Base-by-base conservation (phyloP, 106 monocot genomes). In the Agapanthus africanus region DNA sequence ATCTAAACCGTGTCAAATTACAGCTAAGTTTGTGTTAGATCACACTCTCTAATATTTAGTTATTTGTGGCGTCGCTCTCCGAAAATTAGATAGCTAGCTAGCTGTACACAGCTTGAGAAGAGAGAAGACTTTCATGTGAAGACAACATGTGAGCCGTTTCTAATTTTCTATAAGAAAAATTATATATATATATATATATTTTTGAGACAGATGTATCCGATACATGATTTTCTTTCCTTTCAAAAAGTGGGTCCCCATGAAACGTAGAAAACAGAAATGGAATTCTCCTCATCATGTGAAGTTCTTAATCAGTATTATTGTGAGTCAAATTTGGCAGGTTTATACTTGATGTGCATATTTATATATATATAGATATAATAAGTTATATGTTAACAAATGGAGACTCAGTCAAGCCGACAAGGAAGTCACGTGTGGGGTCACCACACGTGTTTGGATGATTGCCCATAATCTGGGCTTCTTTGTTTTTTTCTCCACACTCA, bases 241-340 rank as follows among this genome's bases (percentile, higher is more conserved):
- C 19, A 47, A 15, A 47, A 15, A 15, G 46, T 47, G 19, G 13
- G 46, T 47, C 19, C 19, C 16, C 19, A 19, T 47, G 46, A 13
- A 47, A 47, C n/a, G n/a, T n/a, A n/a, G n/a, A n/a, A 42, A 42
- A 42, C 16, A 42, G 14, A 42, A 42, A 2, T 42, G 16, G 42
- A 14, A 42, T 42, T 42, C 42, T 16, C 42, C 1, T 42, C 16
- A 42, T 42, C 42, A 42, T 11, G 42, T 42, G 42, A 42, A 42
- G 42, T 42, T 16, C 14, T 16, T 42, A 42, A 1, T 16, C 42
- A 42, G 42, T n/a, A n/a, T 42, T 18, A 31, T 52, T 37, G 32
- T 6, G 37, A 33, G 70, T 70, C 70, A 70, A 70, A 70, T 54
- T 70, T 70, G 70, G 50, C 70, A 54, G 16, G 46, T 13, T 47